Percentiles rank a stretch among this genome's conserved stretches.
phyloP scores from a whole-genome alignment of 192 early-diverging fungal genomes.

The Nowakowskiella sp. region DNA sequence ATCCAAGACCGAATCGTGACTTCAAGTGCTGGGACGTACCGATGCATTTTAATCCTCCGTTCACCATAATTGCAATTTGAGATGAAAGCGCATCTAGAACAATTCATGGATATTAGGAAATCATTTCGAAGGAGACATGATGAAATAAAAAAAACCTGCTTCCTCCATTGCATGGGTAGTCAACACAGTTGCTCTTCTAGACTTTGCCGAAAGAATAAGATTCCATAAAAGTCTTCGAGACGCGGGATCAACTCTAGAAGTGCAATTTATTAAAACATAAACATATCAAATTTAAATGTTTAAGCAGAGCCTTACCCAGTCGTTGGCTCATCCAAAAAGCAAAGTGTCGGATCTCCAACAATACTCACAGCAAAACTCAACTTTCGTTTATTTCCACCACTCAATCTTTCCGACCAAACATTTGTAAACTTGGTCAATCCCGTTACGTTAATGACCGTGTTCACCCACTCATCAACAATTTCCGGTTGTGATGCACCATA shows the following conservation, averaged over 20 bases:
- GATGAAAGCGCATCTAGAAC: constrained; percentile 16
- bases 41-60: constrained; percentile 32
- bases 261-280: constrained; percentile 3
- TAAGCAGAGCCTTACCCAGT: not conserved
- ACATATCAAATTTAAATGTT: not conserved
- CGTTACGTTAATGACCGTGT: constrained; percentile 17
- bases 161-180: constrained; percentile 35
- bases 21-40: constrained; percentile 41
- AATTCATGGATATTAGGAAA: no score
- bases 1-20: constrained; percentile 39
- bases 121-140: no score
- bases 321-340: constrained; percentile 8
- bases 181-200: constrained; percentile 14
- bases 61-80: constrained; percentile 30
- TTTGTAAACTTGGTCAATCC: constrained; percentile 33
- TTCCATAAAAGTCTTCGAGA: constrained; percentile 22
- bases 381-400: constrained; percentile 54
- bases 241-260: constrained; percentile 21
- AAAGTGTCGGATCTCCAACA: constrained; percentile 15
- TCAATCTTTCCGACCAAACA: constrained; percentile 22
- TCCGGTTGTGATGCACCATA: constrained; percentile 24
- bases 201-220: constrained; percentile 4
- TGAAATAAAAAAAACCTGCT: no score
- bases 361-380: constrained; percentile 24
- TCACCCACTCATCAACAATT: constrained; percentile 17